Conservation (phyloP, 1,284 basidiomycete species). For the Meira nashicola region DNA sequence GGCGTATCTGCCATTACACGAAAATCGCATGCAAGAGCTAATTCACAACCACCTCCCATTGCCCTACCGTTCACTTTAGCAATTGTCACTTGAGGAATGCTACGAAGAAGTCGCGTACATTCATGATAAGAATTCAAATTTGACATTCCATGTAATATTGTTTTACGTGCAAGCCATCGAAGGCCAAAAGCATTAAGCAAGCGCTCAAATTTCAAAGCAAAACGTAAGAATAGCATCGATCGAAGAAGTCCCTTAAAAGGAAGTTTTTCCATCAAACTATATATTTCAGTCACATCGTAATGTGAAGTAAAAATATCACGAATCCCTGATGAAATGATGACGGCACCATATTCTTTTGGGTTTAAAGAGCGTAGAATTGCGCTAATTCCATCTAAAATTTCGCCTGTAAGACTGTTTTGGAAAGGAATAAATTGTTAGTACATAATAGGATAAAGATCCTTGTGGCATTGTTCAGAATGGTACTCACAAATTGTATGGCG, state of each 20-base stretch:
- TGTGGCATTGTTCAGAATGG: too few species aligned
- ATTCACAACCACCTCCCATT: slow-evolving; percentile 16
- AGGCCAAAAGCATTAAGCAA: neutral
- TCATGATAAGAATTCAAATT: slow-evolving; percentile 16
- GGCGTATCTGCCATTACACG: slow-evolving; percentile 17
- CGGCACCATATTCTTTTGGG: slow-evolving; percentile 8
- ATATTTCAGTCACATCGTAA: slow-evolving; percentile 13
- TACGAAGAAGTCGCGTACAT: slow-evolving; percentile 7
- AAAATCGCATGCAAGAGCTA: slow-evolving; percentile 16
- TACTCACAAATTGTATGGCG: slow-evolving; percentile 14
- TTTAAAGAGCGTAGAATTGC: neutral
- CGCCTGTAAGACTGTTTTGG: slow-evolving; percentile 10
- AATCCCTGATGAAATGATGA: slow-evolving; percentile 9
- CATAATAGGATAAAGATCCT: too few species aligned
- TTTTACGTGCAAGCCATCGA: neutral
- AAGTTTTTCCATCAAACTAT: neutral
- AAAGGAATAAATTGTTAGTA: too few species aligned
- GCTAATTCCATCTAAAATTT: slow-evolving; percentile 7
- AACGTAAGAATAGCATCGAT: neutral
- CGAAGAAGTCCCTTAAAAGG: neutral
- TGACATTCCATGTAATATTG: neutral
- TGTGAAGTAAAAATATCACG: slow-evolving; percentile 11
- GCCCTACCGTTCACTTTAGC: slow-evolving; percentile 13
- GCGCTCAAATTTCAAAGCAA: neutral
- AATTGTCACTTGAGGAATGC: slow-evolving; percentile 17